A percentile compares a stretch with the other conserved stretches of the same genome.
Evolutionary conservation across 179 eudicot species (phyloP).

Genomic region (Drosera spatulata): DNA sequence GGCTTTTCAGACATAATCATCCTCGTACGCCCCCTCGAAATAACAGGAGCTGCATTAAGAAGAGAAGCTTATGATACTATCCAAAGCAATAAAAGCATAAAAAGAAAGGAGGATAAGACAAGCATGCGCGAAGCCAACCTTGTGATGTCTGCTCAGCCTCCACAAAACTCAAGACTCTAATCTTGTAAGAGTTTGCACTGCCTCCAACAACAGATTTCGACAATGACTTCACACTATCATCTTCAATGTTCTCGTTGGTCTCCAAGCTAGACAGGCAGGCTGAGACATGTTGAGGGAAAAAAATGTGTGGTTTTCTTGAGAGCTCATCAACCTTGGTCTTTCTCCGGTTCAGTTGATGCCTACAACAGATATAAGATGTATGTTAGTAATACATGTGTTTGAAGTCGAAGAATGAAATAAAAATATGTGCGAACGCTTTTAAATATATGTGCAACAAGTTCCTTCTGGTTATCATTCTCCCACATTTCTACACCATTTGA

Average conservation of each 20-base stretch:
- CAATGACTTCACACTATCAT: constrained; percentile 52
- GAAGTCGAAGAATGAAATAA: too few relatives aligned
- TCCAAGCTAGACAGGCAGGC: constrained; percentile 33
- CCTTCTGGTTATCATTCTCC: too few relatives aligned
- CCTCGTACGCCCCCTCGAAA: constrained; percentile 36
- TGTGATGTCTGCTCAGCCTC: constrained; percentile 43
- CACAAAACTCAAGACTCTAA: constrained; percentile 44
- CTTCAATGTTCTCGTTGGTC: constrained; percentile 37
- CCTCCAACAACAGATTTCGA: constrained; percentile 85
- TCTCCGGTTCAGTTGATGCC: constrained; percentile 56
- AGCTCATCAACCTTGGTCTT: constrained; percentile 61
- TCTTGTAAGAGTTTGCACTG: constrained; percentile 68
- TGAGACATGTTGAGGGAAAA: constrained; percentile 28
- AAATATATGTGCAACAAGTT: too few relatives aligned
- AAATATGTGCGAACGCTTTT: too few relatives aligned
- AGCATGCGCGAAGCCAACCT: constrained; percentile 40
- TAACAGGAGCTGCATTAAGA: constrained; percentile 27
- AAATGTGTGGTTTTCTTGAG: constrained; percentile 31
- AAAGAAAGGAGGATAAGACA: constrained; percentile 5
- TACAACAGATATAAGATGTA: constrained; percentile 17
- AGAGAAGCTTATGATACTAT: constrained; percentile 9
- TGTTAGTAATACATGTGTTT: not conserved
- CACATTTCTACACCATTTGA: too few relatives aligned
- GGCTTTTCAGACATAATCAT: constrained; percentile 74
- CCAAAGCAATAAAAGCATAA: constrained; percentile 5